A percentile compares a stretch with the other conserved stretches of the same genome.
Evolutionary conservation across 176 grass and related monocot genomes (phyloP).

Genomic region (Triticum timopheevii): DNA sequence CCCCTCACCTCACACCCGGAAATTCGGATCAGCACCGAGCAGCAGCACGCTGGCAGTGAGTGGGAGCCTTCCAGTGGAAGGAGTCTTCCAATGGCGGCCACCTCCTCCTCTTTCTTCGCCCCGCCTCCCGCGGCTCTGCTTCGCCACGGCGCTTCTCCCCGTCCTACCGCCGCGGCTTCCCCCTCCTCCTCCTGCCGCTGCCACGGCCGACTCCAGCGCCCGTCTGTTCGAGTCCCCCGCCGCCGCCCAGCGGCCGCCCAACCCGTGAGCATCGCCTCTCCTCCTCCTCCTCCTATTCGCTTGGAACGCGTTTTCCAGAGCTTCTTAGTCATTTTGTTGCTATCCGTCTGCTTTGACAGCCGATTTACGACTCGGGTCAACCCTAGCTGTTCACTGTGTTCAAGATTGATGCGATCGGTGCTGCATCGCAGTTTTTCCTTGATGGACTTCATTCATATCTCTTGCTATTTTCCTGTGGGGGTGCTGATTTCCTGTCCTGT

Average conservation of each 20-base stretch:
- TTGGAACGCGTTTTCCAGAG: not conserved
- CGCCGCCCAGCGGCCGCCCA: not conserved
- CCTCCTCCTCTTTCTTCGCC: not conserved
- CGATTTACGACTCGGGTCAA: not conserved
- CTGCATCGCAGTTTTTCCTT: not conserved
- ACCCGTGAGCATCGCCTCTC: slow-evolving; percentile 18
- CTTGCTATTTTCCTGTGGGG: not conserved
- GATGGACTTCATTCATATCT: not conserved
- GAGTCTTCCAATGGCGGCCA: slow-evolving; percentile 31
- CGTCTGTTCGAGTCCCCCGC: not conserved
- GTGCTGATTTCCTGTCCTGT: slow-evolving; percentile 3
- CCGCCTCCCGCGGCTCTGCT: not conserved
- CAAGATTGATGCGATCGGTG: not conserved
- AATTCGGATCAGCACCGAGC: slow-evolving; percentile 15
- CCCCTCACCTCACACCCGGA: not conserved
- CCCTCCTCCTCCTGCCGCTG: not conserved
- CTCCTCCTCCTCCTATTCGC: not conserved
- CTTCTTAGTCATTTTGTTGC: not conserved
- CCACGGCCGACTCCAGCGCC: not conserved
- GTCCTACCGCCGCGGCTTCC: not conserved
- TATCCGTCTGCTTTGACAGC: not conserved
- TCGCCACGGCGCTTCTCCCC: not conserved
- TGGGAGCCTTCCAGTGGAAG: not conserved
- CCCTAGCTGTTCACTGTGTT: not conserved
- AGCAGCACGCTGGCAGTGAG: not conserved